Conservation (phyloP, 1,284 basidiomycete genomes). For the Gymnopus androsaceus region DNA sequence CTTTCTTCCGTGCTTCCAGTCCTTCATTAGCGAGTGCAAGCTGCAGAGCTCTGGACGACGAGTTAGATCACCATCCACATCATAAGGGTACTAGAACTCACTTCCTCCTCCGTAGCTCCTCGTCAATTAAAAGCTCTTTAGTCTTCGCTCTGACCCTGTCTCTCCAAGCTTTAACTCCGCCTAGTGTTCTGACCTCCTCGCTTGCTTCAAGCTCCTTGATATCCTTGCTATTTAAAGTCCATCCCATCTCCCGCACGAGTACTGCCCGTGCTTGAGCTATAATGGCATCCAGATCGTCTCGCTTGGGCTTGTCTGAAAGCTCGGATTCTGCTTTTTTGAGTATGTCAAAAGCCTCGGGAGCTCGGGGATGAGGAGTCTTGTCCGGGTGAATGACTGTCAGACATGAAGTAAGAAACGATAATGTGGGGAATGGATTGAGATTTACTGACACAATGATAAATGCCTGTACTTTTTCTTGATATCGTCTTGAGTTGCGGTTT, state of each 20-base stretch:
- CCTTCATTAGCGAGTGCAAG: constrained; percentile 87
- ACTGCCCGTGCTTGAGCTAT: constrained; percentile 67
- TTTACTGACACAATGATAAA: constrained; percentile 73
- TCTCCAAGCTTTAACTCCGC: constrained; percentile 2
- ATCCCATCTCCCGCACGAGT: not conserved
- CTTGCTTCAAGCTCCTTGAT: not conserved
- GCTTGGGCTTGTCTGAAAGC: constrained; percentile 70
- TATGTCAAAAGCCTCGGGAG: constrained; percentile 82
- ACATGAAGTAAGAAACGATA: not conserved
- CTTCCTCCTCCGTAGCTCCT: constrained; percentile 79
- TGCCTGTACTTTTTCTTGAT: constrained; percentile 82
- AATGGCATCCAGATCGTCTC: constrained; percentile 76
- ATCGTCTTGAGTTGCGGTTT: constrained; percentile 64
- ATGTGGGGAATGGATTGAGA: not conserved
- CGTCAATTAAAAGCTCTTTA: constrained; percentile 81
- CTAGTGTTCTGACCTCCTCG: not conserved
- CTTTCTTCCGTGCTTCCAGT: constrained; percentile 79
- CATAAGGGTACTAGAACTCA: constrained; percentile 36
- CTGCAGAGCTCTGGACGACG: constrained; percentile 66
- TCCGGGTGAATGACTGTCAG: constrained; percentile 83
- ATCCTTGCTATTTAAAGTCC: not conserved
- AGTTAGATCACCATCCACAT: too few relatives aligned
- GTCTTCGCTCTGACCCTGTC: constrained; percentile 53
- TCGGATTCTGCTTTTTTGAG: constrained; percentile 86
- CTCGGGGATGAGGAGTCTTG: constrained; percentile 75